Evolutionary conservation across 768 basidiomycete genomes (phyloP), one percentile per base, ranked within the genome.

Genomic region (Phylloporus sp.): DNA sequence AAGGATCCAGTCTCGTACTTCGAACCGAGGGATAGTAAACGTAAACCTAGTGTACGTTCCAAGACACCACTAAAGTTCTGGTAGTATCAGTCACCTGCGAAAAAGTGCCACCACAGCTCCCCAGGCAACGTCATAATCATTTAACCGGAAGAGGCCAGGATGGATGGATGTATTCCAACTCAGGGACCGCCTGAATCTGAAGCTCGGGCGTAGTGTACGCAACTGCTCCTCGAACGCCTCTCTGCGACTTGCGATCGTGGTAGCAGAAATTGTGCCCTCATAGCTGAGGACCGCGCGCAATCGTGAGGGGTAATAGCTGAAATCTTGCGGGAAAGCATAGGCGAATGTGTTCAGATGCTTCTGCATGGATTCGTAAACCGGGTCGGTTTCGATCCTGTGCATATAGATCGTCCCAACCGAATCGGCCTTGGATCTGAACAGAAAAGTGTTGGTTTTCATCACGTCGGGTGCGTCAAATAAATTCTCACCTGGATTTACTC

Each of bases 381-480:
- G 49, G 20, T 46, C 20, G 6, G 7, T 29, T 21, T 46, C 58
- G 17, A 60, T 3, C 28, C 38, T 38, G 38, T 54, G 46, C 51
- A 57, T 7, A 32, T 59, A 59, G 17, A 59, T 51, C n/a, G 9
- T 46, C 27, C 58, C 58, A 0, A 22, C 11, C 17, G 24, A 37
- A 13, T 46, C 46, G 22, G 48, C 46, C 26, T 6, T 49, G 15
- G 18, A 46, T 35, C 58, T 59, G 21, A 26, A 41, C 24, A 39
- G 3, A 38, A 20, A 3, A 8, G 1, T 6, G 17, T 56, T 1
- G 4, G 40, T 22, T 28, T 22, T 18, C 1, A 11, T 22, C 14
- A 10, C 15, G 3, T 44, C 15, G 7, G 34, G 11, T 15, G 33
- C 7, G 9, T 5, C 5, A 22, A 32, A 18, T 2, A 6, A 26